Percentiles rank a stretch among this genome's conserved stretches.
Evolutionary conservation across 2,329 filamentous ascomycete species (phyloP).

Genomic region (Samsoniella hepiali): DNA sequence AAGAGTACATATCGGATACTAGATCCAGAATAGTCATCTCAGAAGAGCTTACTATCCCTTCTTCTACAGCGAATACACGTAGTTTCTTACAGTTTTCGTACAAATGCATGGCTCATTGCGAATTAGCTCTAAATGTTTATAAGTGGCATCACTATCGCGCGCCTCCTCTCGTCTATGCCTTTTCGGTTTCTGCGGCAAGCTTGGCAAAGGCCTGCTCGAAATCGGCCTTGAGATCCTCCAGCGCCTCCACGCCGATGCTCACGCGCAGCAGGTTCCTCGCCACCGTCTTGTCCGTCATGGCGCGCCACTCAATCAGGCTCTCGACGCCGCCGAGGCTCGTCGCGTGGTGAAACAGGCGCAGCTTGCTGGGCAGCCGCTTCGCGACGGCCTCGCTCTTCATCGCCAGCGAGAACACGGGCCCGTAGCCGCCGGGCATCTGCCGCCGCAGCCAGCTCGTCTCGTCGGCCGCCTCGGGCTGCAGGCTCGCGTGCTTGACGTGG

Average conservation of each 20-base stretch:
- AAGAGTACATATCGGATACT: too few species aligned
- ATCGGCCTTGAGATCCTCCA: constrained; percentile 80
- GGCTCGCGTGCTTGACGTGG: constrained; percentile 70
- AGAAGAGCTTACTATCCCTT: too few species aligned
- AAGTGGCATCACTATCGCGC: too few species aligned
- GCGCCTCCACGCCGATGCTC: constrained; percentile 82
- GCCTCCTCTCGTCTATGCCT: background rate
- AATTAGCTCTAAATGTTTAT: background rate
- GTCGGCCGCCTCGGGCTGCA: constrained; percentile 63
- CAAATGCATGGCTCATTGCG: background rate
- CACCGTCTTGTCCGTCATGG: constrained; percentile 75
- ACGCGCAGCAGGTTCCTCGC: constrained; percentile 72
- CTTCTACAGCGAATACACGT: too few species aligned
- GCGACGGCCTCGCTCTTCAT: constrained; percentile 61
- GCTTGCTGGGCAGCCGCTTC: constrained; percentile 68
- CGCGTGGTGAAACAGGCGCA: constrained; percentile 87
- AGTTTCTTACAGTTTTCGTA: background rate
- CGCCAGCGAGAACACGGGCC: constrained; percentile 79
- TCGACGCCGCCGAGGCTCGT: constrained; percentile 93
- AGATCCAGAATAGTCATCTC: too few species aligned
- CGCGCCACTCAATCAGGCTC: constrained; percentile 93
- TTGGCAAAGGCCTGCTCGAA: constrained; percentile 63
- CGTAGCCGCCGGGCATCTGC: constrained; percentile 91
- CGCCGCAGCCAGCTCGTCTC: constrained; percentile 67
- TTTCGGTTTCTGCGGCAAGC: constrained; percentile 32